Conservation (phyloP, 2,329 filamentous ascomycete species). For the Amylocarpus encephaloides region DNA sequence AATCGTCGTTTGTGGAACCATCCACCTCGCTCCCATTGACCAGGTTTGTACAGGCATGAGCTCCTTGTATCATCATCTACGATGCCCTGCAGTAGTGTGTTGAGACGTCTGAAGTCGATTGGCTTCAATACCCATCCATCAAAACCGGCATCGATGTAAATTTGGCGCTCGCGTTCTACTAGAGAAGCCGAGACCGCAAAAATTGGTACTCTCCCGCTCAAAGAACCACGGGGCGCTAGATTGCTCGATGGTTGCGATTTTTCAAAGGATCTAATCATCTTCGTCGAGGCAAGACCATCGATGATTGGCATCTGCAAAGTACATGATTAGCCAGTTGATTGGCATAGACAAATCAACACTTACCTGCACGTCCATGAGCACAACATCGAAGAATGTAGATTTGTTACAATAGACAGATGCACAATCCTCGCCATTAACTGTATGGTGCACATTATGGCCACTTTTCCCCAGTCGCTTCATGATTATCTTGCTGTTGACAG, state of each 20-base stretch:
- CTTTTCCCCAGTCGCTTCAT: slow-evolving; percentile 72
- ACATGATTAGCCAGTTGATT: neutral
- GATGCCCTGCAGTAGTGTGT: slow-evolving; percentile 63
- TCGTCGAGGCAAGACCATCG: slow-evolving; percentile 74
- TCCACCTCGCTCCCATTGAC: slow-evolving; percentile 78
- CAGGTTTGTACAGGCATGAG: slow-evolving; percentile 60
- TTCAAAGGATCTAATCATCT: slow-evolving; percentile 74
- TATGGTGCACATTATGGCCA: slow-evolving; percentile 65
- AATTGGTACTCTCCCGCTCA: slow-evolving; percentile 66
- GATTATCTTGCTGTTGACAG: slow-evolving; percentile 77
- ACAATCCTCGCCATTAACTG: slow-evolving; percentile 81
- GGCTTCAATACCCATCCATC: slow-evolving; percentile 90
- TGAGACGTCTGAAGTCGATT: slow-evolving; percentile 71
- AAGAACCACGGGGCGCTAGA: slow-evolving; percentile 51
- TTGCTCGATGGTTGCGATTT: slow-evolving; percentile 41
- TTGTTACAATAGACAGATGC: slow-evolving; percentile 61
- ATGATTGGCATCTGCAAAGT: slow-evolving; percentile 82
- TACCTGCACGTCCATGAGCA: slow-evolving; percentile 93
- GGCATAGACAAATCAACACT: slow-evolving; percentile 27
- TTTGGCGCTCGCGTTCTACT: slow-evolving; percentile 59
- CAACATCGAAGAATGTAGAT: slow-evolving; percentile 60
- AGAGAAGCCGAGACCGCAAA: slow-evolving; percentile 84
- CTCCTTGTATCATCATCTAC: slow-evolving; percentile 51
- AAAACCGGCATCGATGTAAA: slow-evolving; percentile 72
- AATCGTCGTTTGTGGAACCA: slow-evolving; percentile 53